Conservation (phyloP, 768 basidiomycete genomes). For the Exsudoporus frostii region DNA sequence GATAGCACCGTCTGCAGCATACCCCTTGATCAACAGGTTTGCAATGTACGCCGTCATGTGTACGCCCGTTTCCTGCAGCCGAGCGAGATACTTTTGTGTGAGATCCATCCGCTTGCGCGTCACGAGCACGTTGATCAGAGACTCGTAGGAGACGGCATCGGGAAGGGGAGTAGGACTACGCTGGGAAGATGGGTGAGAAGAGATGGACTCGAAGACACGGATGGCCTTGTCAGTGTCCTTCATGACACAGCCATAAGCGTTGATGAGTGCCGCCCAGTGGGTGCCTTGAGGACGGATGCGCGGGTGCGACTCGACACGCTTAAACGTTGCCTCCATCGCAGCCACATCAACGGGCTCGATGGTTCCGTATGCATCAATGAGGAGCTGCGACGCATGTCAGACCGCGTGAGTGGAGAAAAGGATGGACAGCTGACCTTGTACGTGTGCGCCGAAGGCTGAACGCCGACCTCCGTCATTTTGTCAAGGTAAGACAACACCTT, state of each 20-base stretch:
- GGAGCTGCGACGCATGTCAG: conserved; percentile 46
- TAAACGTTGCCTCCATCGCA: conserved; percentile 71
- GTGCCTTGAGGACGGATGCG: conserved; percentile 40
- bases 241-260: conserved; percentile 78
- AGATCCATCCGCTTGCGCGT: conserved; percentile 77
- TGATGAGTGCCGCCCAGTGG: conserved; percentile 85
- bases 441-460: conserved; percentile 83
- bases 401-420: neutral
- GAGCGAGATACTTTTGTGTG: conserved; percentile 60
- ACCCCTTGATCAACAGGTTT: conserved; percentile 60
- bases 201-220: conserved; percentile 72
- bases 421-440: conserved; percentile 66
- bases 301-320: conserved; percentile 46
- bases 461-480: conserved; percentile 53
- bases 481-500: conserved; percentile 75
- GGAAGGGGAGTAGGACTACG: conserved; percentile 39
- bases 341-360: conserved; percentile 77
- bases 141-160: conserved; percentile 87
- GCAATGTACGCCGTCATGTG: conserved; percentile 95
- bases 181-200: conserved; percentile 45
- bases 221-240: conserved; percentile 79
- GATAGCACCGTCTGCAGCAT: conserved; percentile 66
- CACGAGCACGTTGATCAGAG: conserved; percentile 83
- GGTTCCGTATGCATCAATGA: conserved; percentile 85
- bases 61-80: conserved; percentile 59